Percentiles rank a stretch among this genome's conserved stretches.
Evolutionary conservation across 805 yeast species (phyloP).

Genomic region (Helenozyma baotianmanensis): DNA sequence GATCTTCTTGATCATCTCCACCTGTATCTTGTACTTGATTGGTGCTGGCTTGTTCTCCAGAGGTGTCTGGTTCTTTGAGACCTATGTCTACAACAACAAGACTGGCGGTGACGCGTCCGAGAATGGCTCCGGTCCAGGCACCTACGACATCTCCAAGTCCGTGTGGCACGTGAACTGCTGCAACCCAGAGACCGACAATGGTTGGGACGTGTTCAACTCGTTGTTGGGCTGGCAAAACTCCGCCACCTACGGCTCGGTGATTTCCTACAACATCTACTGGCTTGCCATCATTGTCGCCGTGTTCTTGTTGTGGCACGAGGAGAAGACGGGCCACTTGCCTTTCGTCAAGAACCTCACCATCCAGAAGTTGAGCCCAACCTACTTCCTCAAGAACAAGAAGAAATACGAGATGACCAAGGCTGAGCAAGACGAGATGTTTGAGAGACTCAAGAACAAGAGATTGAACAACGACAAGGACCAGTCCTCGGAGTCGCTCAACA

Average conservation of each 20-base stretch:
- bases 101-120: conserved; percentile 97
- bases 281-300: conserved; percentile 53
- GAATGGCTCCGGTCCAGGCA: conserved; percentile 90
- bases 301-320: conserved; percentile 70
- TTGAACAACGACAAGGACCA: conserved; percentile 5
- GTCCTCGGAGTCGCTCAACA: conserved; percentile 7
- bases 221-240: conserved; percentile 96
- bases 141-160: conserved; percentile 71
- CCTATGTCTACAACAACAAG: conserved; percentile 52
- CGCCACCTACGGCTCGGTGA: conserved; percentile 88
- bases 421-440: conserved; percentile 53
- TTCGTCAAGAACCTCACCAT: conserved; percentile 38
- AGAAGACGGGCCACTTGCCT: conserved; percentile 78
- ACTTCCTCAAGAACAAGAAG: conserved; percentile 65
- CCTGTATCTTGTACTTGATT: conserved; percentile 83
- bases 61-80: conserved; percentile 87
- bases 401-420: conserved; percentile 49
- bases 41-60: conserved; percentile 91
- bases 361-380: conserved; percentile 65
- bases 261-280: conserved; percentile 91
- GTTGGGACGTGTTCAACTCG: conserved; percentile 97
- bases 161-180: conserved; percentile 99
- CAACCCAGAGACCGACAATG: conserved; percentile 85
- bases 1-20: conserved; percentile 79
- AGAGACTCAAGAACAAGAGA: conserved; percentile 19